phyloP scores from a whole-genome alignment of 306 rosid species.

The Acacia confusa region DNA sequence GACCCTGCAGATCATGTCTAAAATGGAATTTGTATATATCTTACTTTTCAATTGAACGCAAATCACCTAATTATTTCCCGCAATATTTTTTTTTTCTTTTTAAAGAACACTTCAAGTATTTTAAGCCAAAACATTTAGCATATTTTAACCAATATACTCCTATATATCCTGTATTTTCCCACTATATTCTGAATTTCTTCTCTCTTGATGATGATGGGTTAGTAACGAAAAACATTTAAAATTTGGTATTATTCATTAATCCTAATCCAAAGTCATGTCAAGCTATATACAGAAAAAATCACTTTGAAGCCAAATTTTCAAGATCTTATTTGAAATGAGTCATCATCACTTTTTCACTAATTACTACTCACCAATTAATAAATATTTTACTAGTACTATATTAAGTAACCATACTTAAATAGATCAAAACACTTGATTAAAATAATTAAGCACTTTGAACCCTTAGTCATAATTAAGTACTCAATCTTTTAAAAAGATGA shows the following conservation, averaged over 20 bases:
- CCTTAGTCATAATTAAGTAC: background rate
- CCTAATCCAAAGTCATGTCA: background rate
- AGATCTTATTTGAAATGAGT: background rate
- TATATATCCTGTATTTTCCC: background rate
- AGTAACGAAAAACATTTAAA: background rate
- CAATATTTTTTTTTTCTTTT: no score
- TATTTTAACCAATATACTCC: background rate
- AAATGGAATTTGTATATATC: background rate
- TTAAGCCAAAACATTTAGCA: background rate
- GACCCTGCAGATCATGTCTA: background rate
- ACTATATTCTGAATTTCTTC: background rate
- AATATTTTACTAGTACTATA: background rate
- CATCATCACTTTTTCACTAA: background rate
- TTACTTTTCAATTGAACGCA: background rate
- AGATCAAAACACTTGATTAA: background rate
- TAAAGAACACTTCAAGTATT: background rate
- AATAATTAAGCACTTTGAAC: background rate
- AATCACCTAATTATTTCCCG: background rate
- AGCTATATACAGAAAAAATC: background rate
- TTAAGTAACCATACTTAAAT: background rate
- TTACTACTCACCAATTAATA: background rate
- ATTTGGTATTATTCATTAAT: background rate
- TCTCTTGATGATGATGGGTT: background rate
- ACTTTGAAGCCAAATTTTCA: background rate
- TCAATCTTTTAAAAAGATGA: background rate